These are phyloP conservation scores for Cyclotella atomus DNA, from an alignment of 108 stramenopile species.

Conservation along the genomic window DNA sequence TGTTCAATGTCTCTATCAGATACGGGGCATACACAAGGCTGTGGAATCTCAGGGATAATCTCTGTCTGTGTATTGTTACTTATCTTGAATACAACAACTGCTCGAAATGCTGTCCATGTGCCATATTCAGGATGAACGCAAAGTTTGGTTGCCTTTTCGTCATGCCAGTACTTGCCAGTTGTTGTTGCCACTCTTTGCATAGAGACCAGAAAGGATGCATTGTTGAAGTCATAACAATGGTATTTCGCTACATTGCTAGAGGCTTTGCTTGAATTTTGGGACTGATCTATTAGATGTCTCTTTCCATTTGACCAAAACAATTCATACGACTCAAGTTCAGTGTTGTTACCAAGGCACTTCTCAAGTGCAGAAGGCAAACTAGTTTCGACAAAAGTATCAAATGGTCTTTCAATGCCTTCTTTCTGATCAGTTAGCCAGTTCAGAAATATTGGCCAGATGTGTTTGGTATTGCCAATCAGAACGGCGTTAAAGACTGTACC, in stretches of 20 bases:
- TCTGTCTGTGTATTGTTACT: background rate
- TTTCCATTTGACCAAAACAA: conserved; percentile 50
- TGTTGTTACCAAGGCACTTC: background rate
- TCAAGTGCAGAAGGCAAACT: conserved; percentile 6
- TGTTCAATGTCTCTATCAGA: conserved; percentile 26
- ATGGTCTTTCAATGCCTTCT: conserved; percentile 16
- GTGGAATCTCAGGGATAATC: conserved; percentile 17
- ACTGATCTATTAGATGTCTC: background rate
- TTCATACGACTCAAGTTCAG: conserved; percentile 26
- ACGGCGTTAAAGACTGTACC: conserved; percentile 38
- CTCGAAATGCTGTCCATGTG: conserved; percentile 60
- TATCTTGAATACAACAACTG: conserved; percentile 46
- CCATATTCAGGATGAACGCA: conserved; percentile 59
- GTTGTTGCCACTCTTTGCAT: conserved; percentile 57
- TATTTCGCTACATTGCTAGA: background rate
- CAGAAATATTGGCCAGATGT: conserved; percentile 50
- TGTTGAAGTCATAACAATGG: conserved; percentile 20
- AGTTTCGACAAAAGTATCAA: conserved; percentile 39
- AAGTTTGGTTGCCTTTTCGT: conserved; percentile 50
- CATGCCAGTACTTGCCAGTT: conserved; percentile 56
- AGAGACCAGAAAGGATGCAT: conserved; percentile 47
- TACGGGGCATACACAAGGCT: conserved; percentile 40
- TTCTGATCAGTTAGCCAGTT: conserved; percentile 37
- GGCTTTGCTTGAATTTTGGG: background rate
- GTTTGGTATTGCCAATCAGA: conserved; percentile 56